A percentile compares a stretch with the other conserved stretches of the same genome.
Evolutionary conservation across 257 asterid species (phyloP).

Genomic region (Nicotiana knightiana): DNA sequence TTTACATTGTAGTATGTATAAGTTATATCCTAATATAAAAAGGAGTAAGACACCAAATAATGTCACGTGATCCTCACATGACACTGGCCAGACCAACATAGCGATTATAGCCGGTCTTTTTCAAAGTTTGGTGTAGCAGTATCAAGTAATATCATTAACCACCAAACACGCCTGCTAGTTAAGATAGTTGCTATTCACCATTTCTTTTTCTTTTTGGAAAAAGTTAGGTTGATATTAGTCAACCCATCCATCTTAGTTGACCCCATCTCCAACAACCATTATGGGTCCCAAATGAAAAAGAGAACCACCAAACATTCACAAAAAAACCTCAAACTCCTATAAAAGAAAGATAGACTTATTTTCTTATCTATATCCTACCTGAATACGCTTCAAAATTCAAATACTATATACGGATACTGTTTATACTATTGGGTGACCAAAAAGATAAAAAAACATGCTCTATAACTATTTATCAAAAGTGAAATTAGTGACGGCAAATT

Average conservation of each 20-base stretch:
- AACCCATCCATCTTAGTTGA: not conserved
- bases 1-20: no score
- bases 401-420: no score
- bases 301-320: not conserved
- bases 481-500: no score
- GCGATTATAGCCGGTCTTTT: not conserved
- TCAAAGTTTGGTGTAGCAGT: not conserved
- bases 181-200: not conserved
- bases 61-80: not conserved
- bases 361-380: not conserved
- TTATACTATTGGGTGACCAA: no score
- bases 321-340: not conserved
- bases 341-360: not conserved
- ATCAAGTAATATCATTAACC: not conserved
- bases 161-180: not conserved
- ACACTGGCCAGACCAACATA: not conserved
- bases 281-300: not conserved
- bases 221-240: conserved; percentile 5
- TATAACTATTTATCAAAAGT: no score
- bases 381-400: not conserved
- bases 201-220: not conserved
- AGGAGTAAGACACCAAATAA: no score
- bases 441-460: no score
- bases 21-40: no score
- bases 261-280: not conserved